Conservation (phyloP, 805 yeast species). For the Candida gorgasii region DNA sequence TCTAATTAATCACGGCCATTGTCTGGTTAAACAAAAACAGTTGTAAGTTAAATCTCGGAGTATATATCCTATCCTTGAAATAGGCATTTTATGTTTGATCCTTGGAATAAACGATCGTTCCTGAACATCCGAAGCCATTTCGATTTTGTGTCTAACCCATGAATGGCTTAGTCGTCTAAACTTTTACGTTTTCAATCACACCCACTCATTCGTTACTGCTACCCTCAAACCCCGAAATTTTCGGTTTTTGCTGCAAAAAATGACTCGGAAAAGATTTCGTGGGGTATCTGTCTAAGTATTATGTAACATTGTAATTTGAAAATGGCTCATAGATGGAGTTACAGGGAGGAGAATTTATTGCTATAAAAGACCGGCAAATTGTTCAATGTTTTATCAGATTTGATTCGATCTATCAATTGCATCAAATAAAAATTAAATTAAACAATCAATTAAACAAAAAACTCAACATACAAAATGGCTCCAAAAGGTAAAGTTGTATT, state of each 20-base stretch:
- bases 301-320: not conserved
- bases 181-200: not conserved
- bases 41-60: too few species aligned
- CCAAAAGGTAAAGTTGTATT: constrained; percentile 46
- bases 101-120: too few species aligned
- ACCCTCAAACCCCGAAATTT: constrained; percentile 1
- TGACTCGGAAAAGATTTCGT: constrained; percentile 8
- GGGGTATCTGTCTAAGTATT: constrained; percentile 2
- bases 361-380: not conserved
- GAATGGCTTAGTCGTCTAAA: not conserved
- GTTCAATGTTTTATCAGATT: not conserved
- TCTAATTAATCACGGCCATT: too few species aligned
- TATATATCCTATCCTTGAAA: too few species aligned
- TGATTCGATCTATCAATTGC: not conserved
- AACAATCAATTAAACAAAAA: constrained; percentile 1
- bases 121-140: too few species aligned
- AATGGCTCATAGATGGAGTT: constrained; percentile 4
- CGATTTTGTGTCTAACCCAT: too few species aligned
- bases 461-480: constrained; percentile 14
- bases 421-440: not conserved
- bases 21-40: too few species aligned
- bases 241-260: constrained; percentile 6
- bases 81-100: too few species aligned
- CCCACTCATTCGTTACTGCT: not conserved
- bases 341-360: not conserved